Evolutionary conservation across 106 monocot species (phyloP), one percentile per base, ranked within the genome.

Genomic region (Allium sativum): DNA sequence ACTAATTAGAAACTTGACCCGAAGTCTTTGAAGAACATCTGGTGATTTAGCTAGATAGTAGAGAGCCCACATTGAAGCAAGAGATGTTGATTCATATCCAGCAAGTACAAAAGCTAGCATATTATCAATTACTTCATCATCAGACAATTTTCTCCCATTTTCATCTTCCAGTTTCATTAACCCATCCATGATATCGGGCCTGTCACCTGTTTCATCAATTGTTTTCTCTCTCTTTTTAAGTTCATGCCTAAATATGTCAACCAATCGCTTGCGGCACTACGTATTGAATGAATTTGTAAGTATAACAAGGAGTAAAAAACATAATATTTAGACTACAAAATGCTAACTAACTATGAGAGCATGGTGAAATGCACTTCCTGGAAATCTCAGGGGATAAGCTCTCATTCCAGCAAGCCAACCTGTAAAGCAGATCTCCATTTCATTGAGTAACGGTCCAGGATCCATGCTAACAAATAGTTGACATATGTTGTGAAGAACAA

Each of bases 401-500:
- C 31, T 31, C 0, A 75, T 0, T 0, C 74, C 74, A 10, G 18
- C 17, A 63, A 68, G 9, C 2, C 68, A 6, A 3, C 68, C 68
- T 20, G 1, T 2, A 1, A 68, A 68, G 18, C 68, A 68, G 18
- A 47, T 12, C 20, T 75, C 47, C 2, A 75, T 55, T 52, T 46
- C 54, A 13, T 54, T 53, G 3, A 61, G 21, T 12, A 55, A 3
- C 0, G 74, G 74, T 9, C 68, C 45, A 3, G 74, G 74, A 3
- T 62, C 56, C 68, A 75, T 68, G 21, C 68, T 68, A 3, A 48
- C 68, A 21, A 75, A 68, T 56, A 63, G 62, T 48, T 55, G 67
- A 54, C 68, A 31, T 31, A 31, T 31, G 31, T 31, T 31, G 31
- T 31, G 31, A 31, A 31, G 5, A 31, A 31, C 31, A 31, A 31